Base-by-base conservation (phyloP, 2,329 filamentous ascomycete species). In the Metarhizium sp. region DNA sequence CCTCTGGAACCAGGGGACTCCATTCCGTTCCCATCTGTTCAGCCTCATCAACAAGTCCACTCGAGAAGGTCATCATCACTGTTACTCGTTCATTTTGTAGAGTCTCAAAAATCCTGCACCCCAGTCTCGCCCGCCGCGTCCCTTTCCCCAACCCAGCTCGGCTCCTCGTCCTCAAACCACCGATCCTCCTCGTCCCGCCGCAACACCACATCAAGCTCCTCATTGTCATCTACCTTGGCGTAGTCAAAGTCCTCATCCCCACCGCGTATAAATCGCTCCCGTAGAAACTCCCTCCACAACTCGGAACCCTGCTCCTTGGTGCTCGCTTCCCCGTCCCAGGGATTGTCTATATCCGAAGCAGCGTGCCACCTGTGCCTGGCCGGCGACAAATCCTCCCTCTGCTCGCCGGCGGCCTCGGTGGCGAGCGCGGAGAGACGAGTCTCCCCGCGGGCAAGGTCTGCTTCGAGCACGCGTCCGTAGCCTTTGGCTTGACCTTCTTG, bases 211-310 rank as follows among this genome's bases (percentile, higher is more conserved):
- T 95, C 90, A 55, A 84, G 85, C 20, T 85, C 84, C 34, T 90
- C 85, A 63, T 87, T 84, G 40, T 74, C 73, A 65, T 96, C 91
- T 5, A 95, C 85, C 2, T 60, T 63, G 1, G 63, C 68, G 66
- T 95, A 96, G 58, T 92, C 86, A 63, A 95, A 92, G 50, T 95
- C 90, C 1, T 78, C 76, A 64, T 95, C 91, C 6, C 78, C 78
- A 0, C 91, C 91, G 20, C 78, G 73, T 34, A 96, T 69, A 63
- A 96, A 96, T 40, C 90, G 78, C 62, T 86, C 75, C 38, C 81
- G 79, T 73, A 95, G 82, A 63, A 87, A 88, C 56, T 81, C 81
- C 40, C 75, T 73, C 91, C 91, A 96, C 57, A 83, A 78, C 58
- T 78, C 75, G 52, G 75, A 73, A 0, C 86, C 91, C 50, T 90